Conservation (phyloP, 2,329 filamentous ascomycete genomes). For the Xylaria sp. region DNA sequence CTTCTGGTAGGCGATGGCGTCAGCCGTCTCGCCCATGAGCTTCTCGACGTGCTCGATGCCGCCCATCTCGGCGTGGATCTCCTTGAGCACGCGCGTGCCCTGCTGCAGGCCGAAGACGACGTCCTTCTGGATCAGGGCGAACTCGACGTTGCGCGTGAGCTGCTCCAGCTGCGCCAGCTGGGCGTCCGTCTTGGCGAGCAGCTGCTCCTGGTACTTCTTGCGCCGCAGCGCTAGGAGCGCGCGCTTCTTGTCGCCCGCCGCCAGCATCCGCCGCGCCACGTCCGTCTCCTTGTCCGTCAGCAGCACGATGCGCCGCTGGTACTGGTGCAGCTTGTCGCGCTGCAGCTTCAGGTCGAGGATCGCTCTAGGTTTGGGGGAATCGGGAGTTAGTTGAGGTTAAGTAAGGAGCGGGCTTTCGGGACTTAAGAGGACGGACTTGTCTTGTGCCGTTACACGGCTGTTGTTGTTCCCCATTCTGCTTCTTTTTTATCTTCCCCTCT, state of each 20-base stretch:
- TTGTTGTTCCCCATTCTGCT: slow-evolving; percentile 64
- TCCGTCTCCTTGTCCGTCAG: slow-evolving; percentile 89
- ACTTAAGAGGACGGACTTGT: slow-evolving; percentile 79
- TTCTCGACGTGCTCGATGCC: slow-evolving; percentile 94
- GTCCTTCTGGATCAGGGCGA: slow-evolving; percentile 96
- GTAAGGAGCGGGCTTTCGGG: slow-evolving; percentile 18
- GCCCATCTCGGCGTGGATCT: slow-evolving; percentile 96
- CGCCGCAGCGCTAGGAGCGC: slow-evolving; percentile 89
- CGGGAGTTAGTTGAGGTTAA: slow-evolving; percentile 6
- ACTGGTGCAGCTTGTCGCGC: slow-evolving; percentile 96
- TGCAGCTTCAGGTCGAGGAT: slow-evolving; percentile 98
- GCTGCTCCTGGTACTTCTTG: slow-evolving; percentile 96
- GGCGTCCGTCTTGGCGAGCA: slow-evolving; percentile 87
- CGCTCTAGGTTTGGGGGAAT: slow-evolving; percentile 66
- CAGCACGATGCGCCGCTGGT: slow-evolving; percentile 87
- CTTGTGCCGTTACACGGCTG: slow-evolving; percentile 75
- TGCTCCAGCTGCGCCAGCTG: slow-evolving; percentile 95
- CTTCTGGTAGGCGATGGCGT: slow-evolving; percentile 90
- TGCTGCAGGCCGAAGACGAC: slow-evolving; percentile 92
- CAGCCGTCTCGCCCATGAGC: slow-evolving; percentile 90
- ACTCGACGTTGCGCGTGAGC: slow-evolving; percentile 89
- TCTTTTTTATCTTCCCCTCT: slow-evolving; percentile 20
- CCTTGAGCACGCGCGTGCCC: slow-evolving; percentile 86
- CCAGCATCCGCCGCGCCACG: slow-evolving; percentile 84
- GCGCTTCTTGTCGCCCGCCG: slow-evolving; percentile 79